Percentiles rank a stretch among this genome's conserved stretches.
Conservation (phyloP, 306 rosid species). For the Canavalia gladiata region DNA sequence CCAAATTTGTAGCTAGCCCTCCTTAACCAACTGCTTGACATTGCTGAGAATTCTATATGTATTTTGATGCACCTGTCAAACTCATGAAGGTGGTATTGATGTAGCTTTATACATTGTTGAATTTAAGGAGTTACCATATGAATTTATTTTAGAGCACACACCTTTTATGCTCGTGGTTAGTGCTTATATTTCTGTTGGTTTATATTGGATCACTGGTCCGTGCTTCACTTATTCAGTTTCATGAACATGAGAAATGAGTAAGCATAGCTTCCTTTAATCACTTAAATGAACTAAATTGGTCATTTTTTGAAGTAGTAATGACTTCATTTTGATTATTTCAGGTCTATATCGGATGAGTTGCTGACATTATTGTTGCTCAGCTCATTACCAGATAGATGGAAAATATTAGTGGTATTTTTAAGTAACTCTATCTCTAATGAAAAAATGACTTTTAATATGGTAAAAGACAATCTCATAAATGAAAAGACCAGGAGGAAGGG, state of each 20-base stretch:
- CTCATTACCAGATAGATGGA: too few relatives aligned
- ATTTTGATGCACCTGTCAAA: constrained; percentile 68
- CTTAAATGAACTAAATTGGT: not conserved
- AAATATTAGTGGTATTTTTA: too few relatives aligned
- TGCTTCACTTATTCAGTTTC: constrained; percentile 66
- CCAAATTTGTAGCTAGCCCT: constrained; percentile 73
- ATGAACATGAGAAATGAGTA: constrained; percentile 75
- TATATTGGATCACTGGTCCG: constrained; percentile 84
- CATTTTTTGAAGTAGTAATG: constrained; percentile 4
- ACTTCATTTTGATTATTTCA: constrained; percentile 43
- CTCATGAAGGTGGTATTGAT: constrained; percentile 63
- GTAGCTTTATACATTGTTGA: constrained; percentile 68
- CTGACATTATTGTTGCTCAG: too few relatives aligned
- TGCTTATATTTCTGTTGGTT: constrained; percentile 79
- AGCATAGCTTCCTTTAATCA: constrained; percentile 45
- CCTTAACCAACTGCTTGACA: constrained; percentile 74
- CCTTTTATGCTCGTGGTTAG: constrained; percentile 68
- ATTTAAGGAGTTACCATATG: constrained; percentile 69
- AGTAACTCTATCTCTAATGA: too few relatives aligned
- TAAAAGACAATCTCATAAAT: too few relatives aligned
- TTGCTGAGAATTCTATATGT: constrained; percentile 62
- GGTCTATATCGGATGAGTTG: constrained; percentile 48
- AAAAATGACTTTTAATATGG: too few relatives aligned
- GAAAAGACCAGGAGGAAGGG: too few relatives aligned
- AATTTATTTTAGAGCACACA: constrained; percentile 73